phyloP scores from a whole-genome alignment of 2,329 filamentous ascomycete species.

The Akanthomyces dipterigenus region DNA sequence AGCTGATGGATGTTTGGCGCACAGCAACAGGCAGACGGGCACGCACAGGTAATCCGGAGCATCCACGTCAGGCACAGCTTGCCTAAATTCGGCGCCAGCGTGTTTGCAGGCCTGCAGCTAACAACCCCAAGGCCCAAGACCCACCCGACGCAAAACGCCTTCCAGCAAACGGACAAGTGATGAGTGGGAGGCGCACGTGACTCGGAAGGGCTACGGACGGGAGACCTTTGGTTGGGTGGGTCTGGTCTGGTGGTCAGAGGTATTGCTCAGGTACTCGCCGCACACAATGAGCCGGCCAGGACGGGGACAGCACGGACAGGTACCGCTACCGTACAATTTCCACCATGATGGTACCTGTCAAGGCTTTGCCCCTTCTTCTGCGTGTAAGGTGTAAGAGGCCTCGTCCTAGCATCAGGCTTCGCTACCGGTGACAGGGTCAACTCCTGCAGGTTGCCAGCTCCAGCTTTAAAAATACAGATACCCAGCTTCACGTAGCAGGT shows the following conservation, averaged over 20 bases:
- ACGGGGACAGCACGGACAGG: background rate
- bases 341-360: background rate
- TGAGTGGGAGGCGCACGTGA: conserved; percentile 4
- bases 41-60: conserved; percentile 17
- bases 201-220: background rate
- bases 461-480: background rate
- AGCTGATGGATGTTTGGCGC: conserved; percentile 23
- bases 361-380: background rate
- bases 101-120: conserved; percentile 2
- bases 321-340: background rate
- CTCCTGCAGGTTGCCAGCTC: background rate
- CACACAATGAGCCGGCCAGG: background rate
- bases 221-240: background rate
- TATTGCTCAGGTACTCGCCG: background rate
- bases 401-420: background rate
- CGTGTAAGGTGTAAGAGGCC: background rate
- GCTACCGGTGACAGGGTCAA: background rate
- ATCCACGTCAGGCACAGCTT: conserved; percentile 40
- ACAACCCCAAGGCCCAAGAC: too few relatives aligned
- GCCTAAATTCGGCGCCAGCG: conserved; percentile 19
- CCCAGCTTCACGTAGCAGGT: background rate
- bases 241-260: background rate
- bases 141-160: background rate
- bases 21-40: conserved; percentile 17
- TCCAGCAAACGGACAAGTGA: background rate